Evolutionary conservation across 2,329 filamentous ascomycete species (phyloP), one percentile per base, ranked within the genome.

Genomic region (Fusarium tanahbumbuense): DNA sequence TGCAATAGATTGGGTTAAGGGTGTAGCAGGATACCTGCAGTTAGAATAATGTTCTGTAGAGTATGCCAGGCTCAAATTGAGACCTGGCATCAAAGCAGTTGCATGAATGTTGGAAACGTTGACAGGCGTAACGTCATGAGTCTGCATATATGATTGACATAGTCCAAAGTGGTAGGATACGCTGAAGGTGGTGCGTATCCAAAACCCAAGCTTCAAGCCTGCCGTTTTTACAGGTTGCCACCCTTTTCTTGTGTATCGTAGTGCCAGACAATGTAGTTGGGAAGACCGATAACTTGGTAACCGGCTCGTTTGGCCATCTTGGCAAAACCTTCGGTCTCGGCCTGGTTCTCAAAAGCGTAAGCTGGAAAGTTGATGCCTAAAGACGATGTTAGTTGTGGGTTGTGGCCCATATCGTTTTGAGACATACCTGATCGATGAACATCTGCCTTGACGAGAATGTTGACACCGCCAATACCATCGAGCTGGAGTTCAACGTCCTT

Each of bases 231-330:
- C 73, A 82, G 78, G 79, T 98, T 98, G 34, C 94, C 93, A 34
- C 89, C 88, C 86, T 98, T 97, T 84, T 99, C 96, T 60, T 94
- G 89, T 4, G 96, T 99, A 80, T 99, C 96, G 76, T 97, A 93
- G 79, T 99, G 96, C 96, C 96, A 99, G 63, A 99, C 95, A 53
- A 99, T 91, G 79, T 99, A 99, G 80, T 99, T 99, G 44, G 95
- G 96, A 59, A 99, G 85, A 47, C 96, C 96, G 73, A 93, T 88
- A 27, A 99, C 96, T 76, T 93, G 87, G 79, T 98, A 98, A 46
- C 96, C 96, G 20, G 96, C 96, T 69, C 94, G 88, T 84, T 97
- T 98, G 64, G 96, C 96, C 96, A 99, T 99, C 81, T 97, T 97
- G 40, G 96, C 96, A 77, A 99, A 99, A 9, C 96, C 96, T 83